Evolutionary conservation across 352 stramenopile species (phyloP).

Genomic region (Globisporangium irregulare): DNA sequence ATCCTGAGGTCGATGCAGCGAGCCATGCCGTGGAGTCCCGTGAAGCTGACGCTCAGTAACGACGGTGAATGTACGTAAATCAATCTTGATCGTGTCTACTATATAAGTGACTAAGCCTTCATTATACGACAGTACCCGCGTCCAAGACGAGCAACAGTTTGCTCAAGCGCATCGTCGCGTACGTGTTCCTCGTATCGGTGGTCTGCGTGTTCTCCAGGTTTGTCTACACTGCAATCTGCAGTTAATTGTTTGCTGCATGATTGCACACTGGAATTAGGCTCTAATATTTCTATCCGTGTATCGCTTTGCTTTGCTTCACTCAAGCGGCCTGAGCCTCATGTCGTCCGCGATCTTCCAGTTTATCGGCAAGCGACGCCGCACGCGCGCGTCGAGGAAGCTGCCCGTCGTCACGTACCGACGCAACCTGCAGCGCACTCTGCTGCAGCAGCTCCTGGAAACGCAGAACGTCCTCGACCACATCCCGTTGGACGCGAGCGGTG

Average conservation of each 20-base stretch:
- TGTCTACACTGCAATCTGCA: background rate
- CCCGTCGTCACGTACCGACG: constrained; percentile 54
- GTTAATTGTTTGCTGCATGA: background rate
- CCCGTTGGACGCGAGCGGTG: constrained; percentile 20
- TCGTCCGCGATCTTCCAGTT: constrained; percentile 65
- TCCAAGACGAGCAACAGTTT: constrained; percentile 55
- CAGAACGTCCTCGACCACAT: constrained; percentile 54
- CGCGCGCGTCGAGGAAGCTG: constrained; percentile 48
- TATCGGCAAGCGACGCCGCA: constrained; percentile 54
- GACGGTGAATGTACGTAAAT: constrained; percentile 53
- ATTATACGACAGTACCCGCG: constrained; percentile 35
- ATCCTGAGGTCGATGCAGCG: constrained; percentile 37
- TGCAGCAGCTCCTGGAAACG: constrained; percentile 42
- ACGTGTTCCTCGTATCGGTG: constrained; percentile 74
- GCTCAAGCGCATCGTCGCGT: constrained; percentile 67
- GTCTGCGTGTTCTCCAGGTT: constrained; percentile 76
- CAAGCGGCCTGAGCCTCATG: constrained; percentile 60
- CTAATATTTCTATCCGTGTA: background rate
- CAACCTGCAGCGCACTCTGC: constrained; percentile 42
- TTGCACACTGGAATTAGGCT: background rate
- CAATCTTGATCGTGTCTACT: background rate
- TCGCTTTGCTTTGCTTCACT: background rate
- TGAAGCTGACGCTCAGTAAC: constrained; percentile 53
- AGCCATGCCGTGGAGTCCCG: constrained; percentile 49
- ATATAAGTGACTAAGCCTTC: background rate